phyloP scores from a whole-genome alignment of 345 rosid species.

The Dipteronia sinensis region DNA sequence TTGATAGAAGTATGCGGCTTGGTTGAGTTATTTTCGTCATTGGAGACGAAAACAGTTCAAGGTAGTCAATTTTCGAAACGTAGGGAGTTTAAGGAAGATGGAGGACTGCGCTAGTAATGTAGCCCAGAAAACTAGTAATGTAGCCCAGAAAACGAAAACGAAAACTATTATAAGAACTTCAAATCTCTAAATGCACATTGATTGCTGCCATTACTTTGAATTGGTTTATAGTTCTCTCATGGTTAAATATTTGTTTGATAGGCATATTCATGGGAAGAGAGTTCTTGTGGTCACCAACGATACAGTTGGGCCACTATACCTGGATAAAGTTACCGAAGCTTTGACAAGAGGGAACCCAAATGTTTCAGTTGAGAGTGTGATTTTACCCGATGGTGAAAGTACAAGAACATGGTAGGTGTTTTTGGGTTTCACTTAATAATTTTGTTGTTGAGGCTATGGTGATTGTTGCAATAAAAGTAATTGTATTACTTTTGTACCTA shows the following conservation, averaged over 20 bases:
- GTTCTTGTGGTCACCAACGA: conserved; percentile 90
- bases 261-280: conserved; percentile 96
- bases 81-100: background rate
- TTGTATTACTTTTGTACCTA: conserved; percentile 17
- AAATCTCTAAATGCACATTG: background rate
- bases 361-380: conserved; percentile 78
- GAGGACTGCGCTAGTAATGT: background rate
- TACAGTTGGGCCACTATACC: conserved; percentile 70
- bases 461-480: background rate
- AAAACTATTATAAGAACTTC: background rate
- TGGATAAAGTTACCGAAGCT: conserved; percentile 77
- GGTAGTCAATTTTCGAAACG: background rate
- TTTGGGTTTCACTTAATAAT: background rate
- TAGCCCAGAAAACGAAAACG: background rate
- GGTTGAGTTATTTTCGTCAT: background rate
- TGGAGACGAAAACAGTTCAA: background rate
- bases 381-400: conserved; percentile 93
- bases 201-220: background rate
- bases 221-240: background rate
- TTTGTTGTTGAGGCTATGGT: background rate
- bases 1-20: background rate
- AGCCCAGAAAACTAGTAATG: background rate
- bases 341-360: conserved; percentile 82
- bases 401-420: conserved; percentile 74
- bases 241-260: conserved; percentile 21